A percentile compares a stretch with the other conserved stretches of the same genome.
These are phyloP conservation scores for Magnusiomyces clavatus DNA, from an alignment of 1,139 yeast species.

Conservation along the genomic window DNA sequence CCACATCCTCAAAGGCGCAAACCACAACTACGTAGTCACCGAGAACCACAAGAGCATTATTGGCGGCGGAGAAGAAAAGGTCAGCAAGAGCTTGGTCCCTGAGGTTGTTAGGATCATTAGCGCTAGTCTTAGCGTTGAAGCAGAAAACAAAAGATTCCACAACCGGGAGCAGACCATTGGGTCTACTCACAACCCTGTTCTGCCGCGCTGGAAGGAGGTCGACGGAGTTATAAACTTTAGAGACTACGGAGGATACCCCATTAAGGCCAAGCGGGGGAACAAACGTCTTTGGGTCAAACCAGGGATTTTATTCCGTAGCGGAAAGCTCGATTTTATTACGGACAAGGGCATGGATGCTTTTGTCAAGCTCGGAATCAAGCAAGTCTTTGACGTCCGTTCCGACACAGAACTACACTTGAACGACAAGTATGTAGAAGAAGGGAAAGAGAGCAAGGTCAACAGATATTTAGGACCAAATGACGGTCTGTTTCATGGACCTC, in stretches of 20 bases:
- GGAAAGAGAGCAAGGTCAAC: no score
- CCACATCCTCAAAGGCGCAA: slow-evolving; percentile 56
- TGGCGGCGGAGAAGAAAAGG: slow-evolving; percentile 17
- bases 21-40: slow-evolving; percentile 52
- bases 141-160: slow-evolving; percentile 48
- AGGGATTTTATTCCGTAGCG: slow-evolving; percentile 54
- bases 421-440: background rate
- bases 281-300: slow-evolving; percentile 38
- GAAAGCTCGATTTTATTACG: slow-evolving; percentile 27
- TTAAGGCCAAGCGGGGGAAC: slow-evolving; percentile 23
- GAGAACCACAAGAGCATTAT: background rate
- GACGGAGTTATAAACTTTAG: slow-evolving; percentile 63
- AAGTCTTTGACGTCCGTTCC: slow-evolving; percentile 65
- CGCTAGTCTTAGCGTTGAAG: slow-evolving; percentile 44
- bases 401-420: slow-evolving; percentile 50
- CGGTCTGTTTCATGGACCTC: slow-evolving; percentile 22
- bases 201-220: slow-evolving; percentile 9
- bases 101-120: slow-evolving; percentile 47
- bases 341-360: slow-evolving; percentile 25
- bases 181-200: slow-evolving; percentile 20
- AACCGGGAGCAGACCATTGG: slow-evolving; percentile 36
- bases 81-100: slow-evolving; percentile 46
- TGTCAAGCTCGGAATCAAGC: slow-evolving; percentile 42
- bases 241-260: slow-evolving; percentile 73
- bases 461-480: slow-evolving; percentile 15